These are phyloP conservation scores for Prinsepia uniflora DNA, from an alignment of 306 rosid genomes.

Conservation along the genomic window DNA sequence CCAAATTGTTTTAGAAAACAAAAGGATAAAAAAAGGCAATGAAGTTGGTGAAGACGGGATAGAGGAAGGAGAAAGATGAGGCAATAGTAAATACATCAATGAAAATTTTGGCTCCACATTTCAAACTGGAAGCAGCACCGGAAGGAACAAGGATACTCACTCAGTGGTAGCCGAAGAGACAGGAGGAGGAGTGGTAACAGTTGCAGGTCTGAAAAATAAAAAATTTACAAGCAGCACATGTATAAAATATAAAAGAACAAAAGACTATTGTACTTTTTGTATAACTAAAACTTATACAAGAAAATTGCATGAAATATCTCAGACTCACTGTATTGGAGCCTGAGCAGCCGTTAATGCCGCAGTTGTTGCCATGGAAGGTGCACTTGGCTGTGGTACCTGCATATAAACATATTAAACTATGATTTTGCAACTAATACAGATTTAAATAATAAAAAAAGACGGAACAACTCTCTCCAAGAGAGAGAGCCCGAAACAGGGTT, in stretches of 20 bases:
- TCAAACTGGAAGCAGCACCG: neutral
- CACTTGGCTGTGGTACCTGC: conserved; percentile 50
- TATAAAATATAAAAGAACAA: neutral
- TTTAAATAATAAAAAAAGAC: neutral
- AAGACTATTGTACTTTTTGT: too few species aligned
- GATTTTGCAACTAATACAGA: neutral
- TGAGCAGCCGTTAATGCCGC: conserved; percentile 32
- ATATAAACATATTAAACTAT: neutral
- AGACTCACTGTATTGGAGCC: conserved; percentile 51
- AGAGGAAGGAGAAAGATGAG: neutral
- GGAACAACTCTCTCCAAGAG: neutral
- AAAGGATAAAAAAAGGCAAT: neutral
- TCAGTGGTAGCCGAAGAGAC: conserved; percentile 32
- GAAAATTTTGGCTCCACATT: neutral
- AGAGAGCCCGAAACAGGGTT: neutral
- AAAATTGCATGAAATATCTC: conserved; percentile 1
- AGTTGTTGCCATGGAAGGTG: conserved; percentile 40
- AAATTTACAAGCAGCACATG: conserved; percentile 11
- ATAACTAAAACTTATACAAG: neutral
- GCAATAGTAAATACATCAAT: conserved; percentile 6
- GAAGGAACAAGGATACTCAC: conserved; percentile 32
- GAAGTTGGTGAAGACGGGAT: neutral
- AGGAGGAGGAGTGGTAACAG: conserved; percentile 19
- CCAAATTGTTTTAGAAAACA: neutral
- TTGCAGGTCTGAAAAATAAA: conserved; percentile 38